Conservation (phyloP, 2,329 filamentous ascomycete species). For the Sclerotinia trifoliorum region DNA sequence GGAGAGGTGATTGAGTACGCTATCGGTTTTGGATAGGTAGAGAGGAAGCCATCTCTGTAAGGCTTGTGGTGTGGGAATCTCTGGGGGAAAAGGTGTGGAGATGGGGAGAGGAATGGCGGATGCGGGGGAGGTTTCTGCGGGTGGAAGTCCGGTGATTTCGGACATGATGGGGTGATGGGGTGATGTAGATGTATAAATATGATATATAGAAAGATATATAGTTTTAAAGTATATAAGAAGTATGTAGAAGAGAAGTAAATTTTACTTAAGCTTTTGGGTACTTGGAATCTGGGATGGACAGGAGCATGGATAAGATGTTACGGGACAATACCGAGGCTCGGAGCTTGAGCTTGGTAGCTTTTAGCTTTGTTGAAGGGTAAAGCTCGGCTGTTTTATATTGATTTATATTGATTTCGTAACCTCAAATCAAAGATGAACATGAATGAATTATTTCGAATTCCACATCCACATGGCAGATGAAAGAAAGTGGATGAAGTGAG, state of each 20-base stretch:
- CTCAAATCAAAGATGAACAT: background rate
- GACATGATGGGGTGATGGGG: slow-evolving; percentile 32
- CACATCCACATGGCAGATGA: background rate
- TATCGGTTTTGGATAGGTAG: slow-evolving; percentile 39
- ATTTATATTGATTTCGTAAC: background rate
- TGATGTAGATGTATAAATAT: background rate
- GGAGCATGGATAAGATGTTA: slow-evolving; percentile 16
- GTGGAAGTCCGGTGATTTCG: slow-evolving; percentile 31
- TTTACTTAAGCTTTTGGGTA: slow-evolving; percentile 2
- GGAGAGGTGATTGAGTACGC: slow-evolving; percentile 51
- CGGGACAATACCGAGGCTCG: slow-evolving; percentile 21
- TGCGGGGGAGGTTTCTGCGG: slow-evolving; percentile 30
- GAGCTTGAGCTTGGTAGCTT: slow-evolving; percentile 12
- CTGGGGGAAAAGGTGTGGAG: slow-evolving; percentile 24
- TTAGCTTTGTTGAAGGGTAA: background rate
- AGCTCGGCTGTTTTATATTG: background rate
- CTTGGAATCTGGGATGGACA: slow-evolving; percentile 1
- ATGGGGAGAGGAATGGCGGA: slow-evolving; percentile 26
- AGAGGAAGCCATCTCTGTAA: slow-evolving; percentile 37
- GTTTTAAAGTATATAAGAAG: background rate
- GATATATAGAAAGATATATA: background rate
- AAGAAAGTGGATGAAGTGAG: background rate
- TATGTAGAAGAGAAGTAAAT: slow-evolving; percentile 8
- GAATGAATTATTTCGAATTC: background rate
- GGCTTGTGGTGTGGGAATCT: slow-evolving; percentile 28